These are phyloP conservation scores for Phytophthora meadii DNA, from an alignment of 352 stramenopile species.

Conservation along the genomic window DNA sequence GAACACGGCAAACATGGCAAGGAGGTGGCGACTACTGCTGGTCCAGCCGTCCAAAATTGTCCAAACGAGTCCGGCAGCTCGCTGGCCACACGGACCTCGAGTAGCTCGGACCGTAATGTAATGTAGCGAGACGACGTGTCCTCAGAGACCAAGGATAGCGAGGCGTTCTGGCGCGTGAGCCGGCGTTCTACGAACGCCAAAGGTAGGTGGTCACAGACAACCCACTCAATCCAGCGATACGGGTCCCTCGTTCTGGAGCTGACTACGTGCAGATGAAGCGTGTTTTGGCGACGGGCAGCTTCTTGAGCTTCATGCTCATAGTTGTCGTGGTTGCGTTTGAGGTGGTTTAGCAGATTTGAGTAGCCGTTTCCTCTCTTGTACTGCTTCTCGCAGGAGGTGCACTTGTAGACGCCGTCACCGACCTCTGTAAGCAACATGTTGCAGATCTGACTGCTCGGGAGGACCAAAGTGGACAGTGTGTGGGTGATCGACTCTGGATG, in stretches of 20 bases:
- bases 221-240: background rate
- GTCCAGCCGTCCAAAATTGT: background rate
- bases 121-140: background rate
- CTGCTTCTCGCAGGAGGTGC: background rate
- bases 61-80: background rate
- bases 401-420: background rate
- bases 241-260: background rate
- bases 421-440: background rate
- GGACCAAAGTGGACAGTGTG: conserved; percentile 11
- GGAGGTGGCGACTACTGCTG: background rate
- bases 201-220: background rate
- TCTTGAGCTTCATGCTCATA: background rate
- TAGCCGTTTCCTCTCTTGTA: conserved; percentile 16
- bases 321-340: background rate
- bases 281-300: background rate
- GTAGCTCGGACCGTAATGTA: background rate
- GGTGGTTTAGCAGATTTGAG: conserved; percentile 3
- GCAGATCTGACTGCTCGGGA: conserved; percentile 18
- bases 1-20: background rate
- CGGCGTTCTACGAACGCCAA: background rate
- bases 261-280: background rate
- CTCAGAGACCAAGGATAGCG: background rate
- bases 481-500: no score
- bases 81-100: background rate
- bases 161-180: background rate